A percentile compares a stretch with the other conserved stretches of the same genome.
These are phyloP conservation scores for Aphanomyces astaci DNA, from an alignment of 352 stramenopile species.

Conservation along the genomic window DNA sequence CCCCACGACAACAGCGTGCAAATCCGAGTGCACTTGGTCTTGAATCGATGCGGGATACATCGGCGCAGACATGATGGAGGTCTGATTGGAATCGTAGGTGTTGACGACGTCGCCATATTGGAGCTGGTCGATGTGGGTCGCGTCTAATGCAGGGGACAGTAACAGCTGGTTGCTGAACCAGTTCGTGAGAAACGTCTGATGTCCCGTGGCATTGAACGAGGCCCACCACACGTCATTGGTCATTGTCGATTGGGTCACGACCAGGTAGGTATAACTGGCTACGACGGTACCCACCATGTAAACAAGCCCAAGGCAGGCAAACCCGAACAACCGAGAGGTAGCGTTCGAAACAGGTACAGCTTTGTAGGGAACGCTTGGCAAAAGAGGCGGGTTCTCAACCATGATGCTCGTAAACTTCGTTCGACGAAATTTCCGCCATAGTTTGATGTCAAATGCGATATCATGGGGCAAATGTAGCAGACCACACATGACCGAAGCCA, in stretches of 20 bases:
- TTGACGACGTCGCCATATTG: not conserved
- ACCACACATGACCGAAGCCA: not conserved
- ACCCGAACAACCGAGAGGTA: not conserved
- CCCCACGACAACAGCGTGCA: not conserved
- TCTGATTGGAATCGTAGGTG: not conserved
- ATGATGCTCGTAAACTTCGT: too few species aligned
- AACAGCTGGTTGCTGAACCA: conserved; percentile 11
- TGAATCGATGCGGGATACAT: not conserved
- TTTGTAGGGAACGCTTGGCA: not conserved
- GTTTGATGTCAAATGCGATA: conserved; percentile 2
- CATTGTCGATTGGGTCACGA: not conserved
- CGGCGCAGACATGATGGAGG: not conserved
- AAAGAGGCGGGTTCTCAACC: too few species aligned
- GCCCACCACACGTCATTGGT: conserved; percentile 19
- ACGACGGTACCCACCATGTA: conserved; percentile 1
- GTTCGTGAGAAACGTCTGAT: conserved; percentile 12
- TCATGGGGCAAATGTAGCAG: not conserved
- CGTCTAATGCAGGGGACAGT: not conserved
- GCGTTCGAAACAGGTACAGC: not conserved
- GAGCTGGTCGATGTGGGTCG: not conserved
- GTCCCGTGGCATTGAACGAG: not conserved
- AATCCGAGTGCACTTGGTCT: not conserved
- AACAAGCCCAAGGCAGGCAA: not conserved
- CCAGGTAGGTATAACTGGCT: not conserved
- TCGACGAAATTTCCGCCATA: too few species aligned